Base-by-base conservation (phyloP, 805 yeast species). In the Cyberlindnera bimundalis region DNA sequence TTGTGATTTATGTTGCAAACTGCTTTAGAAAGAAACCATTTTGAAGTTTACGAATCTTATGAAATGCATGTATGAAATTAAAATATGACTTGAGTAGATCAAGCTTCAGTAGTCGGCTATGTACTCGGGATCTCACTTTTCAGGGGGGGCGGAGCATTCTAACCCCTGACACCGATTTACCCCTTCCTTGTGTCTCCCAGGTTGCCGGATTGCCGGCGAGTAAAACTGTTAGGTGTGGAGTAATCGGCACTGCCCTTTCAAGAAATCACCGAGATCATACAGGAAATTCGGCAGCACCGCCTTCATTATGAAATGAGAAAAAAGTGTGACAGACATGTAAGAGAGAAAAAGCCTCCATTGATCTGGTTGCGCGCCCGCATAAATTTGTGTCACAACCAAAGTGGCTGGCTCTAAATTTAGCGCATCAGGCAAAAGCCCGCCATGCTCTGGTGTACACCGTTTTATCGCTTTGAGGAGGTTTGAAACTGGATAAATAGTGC, bases 1-100 rank as follows among this genome's bases (percentile, higher is more conserved):
- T 46, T 5, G 41, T 48, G 4, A 42, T 58, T 7, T 47, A 33
- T 30, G 30, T 55, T 25, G 54, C 58, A 2, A 51, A 56, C 29
- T 33, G 39, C n/a, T 48, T 45, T 25, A 43, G 59, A 31, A 52
- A 46, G 32, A 35, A 37, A 8, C 21, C 42, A 5, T 40, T 46
- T 28, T 47, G 27, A 33, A 13, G 11, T 5, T 4, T 27, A n/a
- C 32, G 29, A 7, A 17, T 29, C 11, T 19, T n/a, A n/a, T n/a
- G n/a, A n/a, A n/a, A n/a, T n/a, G n/a, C n/a, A n/a, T n/a, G n/a
- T n/a, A n/a, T n/a, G n/a, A n/a, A n/a, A n/a, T n/a, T n/a, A n/a
- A n/a, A n/a, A n/a, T n/a, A n/a, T n/a, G n/a, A n/a, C n/a, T n/a
- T n/a, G n/a, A n/a, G n/a, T n/a, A n/a, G n/a, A n/a, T n/a, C n/a